These are phyloP conservation scores for Trichocomaceae sp. DNA, from an alignment of 2,329 filamentous ascomycete genomes.

Conservation along the genomic window DNA sequence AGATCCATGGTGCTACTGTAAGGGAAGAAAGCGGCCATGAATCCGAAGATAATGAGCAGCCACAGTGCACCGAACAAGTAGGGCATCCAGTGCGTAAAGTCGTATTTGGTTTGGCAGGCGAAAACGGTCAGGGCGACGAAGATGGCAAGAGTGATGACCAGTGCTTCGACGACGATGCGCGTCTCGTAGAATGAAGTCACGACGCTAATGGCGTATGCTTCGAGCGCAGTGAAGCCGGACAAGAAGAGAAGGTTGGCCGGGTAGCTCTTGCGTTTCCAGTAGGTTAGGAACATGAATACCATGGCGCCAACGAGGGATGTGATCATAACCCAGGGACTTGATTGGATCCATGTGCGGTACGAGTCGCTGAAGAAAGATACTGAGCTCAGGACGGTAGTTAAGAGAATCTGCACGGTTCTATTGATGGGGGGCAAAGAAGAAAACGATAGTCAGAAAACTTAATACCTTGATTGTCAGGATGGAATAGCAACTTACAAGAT, in stretches of 20 bases:
- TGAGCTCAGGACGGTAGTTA: constrained; percentile 71
- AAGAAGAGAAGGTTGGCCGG: constrained; percentile 93
- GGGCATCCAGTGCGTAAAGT: constrained; percentile 95
- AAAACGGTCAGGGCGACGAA: constrained; percentile 65
- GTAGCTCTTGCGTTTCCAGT: constrained; percentile 93
- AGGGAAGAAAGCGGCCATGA: constrained; percentile 87
- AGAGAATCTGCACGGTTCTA: constrained; percentile 80
- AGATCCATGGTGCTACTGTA: constrained; percentile 75
- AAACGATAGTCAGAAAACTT: background rate
- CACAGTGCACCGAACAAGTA: constrained; percentile 88
- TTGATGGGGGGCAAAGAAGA: background rate
- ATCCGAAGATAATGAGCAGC: constrained; percentile 85
- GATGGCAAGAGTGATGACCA: constrained; percentile 69
- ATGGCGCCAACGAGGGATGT: constrained; percentile 77
- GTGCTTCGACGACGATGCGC: constrained; percentile 78
- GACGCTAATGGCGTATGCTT: constrained; percentile 89
- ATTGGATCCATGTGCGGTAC: constrained; percentile 84
- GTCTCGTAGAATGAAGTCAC: constrained; percentile 86
- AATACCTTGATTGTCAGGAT: background rate
- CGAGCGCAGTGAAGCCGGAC: constrained; percentile 77
- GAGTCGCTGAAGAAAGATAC: constrained; percentile 74
- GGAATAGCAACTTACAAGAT: constrained; percentile 58
- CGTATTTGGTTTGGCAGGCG: constrained; percentile 95
- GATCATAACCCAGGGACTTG: constrained; percentile 77
- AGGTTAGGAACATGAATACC: constrained; percentile 78